phyloP scores from a whole-genome alignment of 306 rosid genomes.

The Fagus sylvatica region DNA sequence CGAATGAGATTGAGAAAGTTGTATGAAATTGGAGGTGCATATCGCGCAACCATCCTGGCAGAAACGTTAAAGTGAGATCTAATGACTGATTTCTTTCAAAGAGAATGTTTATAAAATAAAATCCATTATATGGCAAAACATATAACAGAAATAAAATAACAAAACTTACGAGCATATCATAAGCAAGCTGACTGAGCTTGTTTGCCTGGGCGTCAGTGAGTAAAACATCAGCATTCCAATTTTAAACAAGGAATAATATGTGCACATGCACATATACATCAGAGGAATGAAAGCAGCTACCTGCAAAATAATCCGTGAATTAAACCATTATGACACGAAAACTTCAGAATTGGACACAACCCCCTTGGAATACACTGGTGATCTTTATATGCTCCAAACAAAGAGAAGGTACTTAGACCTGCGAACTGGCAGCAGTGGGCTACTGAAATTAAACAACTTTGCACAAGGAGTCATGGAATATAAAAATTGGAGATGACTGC shows the following conservation, averaged over 20 bases:
- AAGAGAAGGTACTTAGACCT: not conserved
- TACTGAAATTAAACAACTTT: not conserved
- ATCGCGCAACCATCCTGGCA: slow-evolving; percentile 90
- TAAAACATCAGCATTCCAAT: slow-evolving; percentile 89
- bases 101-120: not conserved
- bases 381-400: not conserved
- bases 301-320: slow-evolving; percentile 43
- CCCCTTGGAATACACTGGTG: not conserved
- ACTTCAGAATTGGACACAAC: not conserved
- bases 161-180: slow-evolving; percentile 94
- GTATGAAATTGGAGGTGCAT: slow-evolving; percentile 93
- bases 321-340: slow-evolving; percentile 8
- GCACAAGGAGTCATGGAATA: not conserved
- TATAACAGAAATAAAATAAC: not conserved
- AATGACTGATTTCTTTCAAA: slow-evolving; percentile 12
- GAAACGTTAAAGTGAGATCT: slow-evolving; percentile 13
- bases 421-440: not conserved
- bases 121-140: not conserved
- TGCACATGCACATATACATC: slow-evolving; percentile 96
- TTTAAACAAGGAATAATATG: slow-evolving; percentile 92
- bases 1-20: slow-evolving; percentile 94
- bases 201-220: slow-evolving; percentile 89
- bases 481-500: not conserved
- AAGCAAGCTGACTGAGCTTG: slow-evolving; percentile 94
- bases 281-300: slow-evolving; percentile 82